phyloP scores from a whole-genome alignment of 2,329 filamentous ascomycete species.

The Pseudogymnoascus sp. region DNA sequence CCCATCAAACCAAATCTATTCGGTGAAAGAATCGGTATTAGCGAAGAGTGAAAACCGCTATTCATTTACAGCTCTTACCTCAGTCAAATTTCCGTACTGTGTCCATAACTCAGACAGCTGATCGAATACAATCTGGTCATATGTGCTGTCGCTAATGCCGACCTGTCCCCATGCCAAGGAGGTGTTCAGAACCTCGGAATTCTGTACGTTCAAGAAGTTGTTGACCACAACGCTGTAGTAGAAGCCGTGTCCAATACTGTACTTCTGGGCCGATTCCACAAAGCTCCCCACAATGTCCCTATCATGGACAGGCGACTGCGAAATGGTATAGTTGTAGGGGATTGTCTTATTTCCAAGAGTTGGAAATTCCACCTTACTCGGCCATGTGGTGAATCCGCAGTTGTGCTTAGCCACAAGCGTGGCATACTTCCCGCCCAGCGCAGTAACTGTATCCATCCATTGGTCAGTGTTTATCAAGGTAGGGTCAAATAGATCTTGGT shows the following conservation, averaged over 20 bases:
- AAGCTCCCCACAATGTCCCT: conserved; percentile 24
- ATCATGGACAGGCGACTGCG: conserved; percentile 22
- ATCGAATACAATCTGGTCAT: conserved; percentile 23
- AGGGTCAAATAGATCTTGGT: no score
- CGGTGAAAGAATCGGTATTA: no score
- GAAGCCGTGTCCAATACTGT: conserved; percentile 25
- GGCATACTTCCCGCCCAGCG: conserved; percentile 26
- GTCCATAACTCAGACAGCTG: conserved; percentile 20
- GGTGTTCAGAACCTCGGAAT: conserved; percentile 16
- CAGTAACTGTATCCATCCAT: conserved; percentile 26
- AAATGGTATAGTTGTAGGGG: conserved; percentile 26
- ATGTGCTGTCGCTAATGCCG: conserved; percentile 21
- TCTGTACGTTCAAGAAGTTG: conserved; percentile 27
- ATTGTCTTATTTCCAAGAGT: conserved; percentile 22
- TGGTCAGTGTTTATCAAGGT: conserved; percentile 20
- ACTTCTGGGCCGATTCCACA: conserved; percentile 22
- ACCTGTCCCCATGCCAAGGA: conserved; percentile 20
- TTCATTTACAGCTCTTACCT: no score
- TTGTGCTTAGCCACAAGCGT: conserved; percentile 29
- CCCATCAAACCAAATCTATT: no score
- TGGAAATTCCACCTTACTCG: conserved; percentile 24
- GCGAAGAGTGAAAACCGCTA: no score
- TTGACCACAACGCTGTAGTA: conserved; percentile 29
- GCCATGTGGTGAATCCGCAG: conserved; percentile 27
- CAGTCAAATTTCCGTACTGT: no score